phyloP scores from a whole-genome alignment of 129 eudicot genomes.

The Calendula officinalis region DNA sequence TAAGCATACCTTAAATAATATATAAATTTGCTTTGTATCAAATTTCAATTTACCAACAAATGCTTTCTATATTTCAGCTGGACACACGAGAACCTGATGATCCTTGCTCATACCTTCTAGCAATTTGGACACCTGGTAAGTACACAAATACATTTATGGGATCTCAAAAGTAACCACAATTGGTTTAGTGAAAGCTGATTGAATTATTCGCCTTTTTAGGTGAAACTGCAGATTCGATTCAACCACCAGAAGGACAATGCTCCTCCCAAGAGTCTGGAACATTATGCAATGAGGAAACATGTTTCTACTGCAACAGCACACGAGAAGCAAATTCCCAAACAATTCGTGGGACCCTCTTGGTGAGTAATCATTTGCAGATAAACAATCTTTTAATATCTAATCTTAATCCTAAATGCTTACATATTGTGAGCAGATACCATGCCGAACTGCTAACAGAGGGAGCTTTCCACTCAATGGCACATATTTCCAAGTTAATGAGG shows the following conservation, averaged over 20 bases:
- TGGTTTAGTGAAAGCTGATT: conserved; percentile 12
- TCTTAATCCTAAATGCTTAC: conserved; percentile 11
- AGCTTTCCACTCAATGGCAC: conserved; percentile 94
- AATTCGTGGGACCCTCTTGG: conserved; percentile 89
- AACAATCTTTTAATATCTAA: not conserved
- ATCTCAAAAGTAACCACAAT: not conserved
- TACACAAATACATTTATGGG: conserved; percentile 7
- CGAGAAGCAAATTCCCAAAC: conserved; percentile 68
- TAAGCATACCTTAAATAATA: conserved; percentile 34
- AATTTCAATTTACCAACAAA: conserved; percentile 8
- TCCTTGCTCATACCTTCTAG: conserved; percentile 86
- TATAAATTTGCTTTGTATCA: conserved; percentile 4
- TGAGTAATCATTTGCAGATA: conserved; percentile 27
- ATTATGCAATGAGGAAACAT: conserved; percentile 60
- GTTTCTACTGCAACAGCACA: conserved; percentile 69
- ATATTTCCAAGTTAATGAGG: conserved; percentile 97
- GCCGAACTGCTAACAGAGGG: conserved; percentile 94
- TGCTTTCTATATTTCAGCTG: conserved; percentile 45
- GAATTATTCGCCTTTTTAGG: conserved; percentile 34
- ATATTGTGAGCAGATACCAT: conserved; percentile 63
- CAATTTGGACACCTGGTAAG: conserved; percentile 96
- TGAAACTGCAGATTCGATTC: conserved; percentile 70
- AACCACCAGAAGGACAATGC: conserved; percentile 69
- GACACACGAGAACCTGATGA: conserved; percentile 88
- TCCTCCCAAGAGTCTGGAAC: conserved; percentile 57